Base-by-base conservation (phyloP, 2,329 filamentous ascomycete genomes). In the Canariomyces notabilis region DNA sequence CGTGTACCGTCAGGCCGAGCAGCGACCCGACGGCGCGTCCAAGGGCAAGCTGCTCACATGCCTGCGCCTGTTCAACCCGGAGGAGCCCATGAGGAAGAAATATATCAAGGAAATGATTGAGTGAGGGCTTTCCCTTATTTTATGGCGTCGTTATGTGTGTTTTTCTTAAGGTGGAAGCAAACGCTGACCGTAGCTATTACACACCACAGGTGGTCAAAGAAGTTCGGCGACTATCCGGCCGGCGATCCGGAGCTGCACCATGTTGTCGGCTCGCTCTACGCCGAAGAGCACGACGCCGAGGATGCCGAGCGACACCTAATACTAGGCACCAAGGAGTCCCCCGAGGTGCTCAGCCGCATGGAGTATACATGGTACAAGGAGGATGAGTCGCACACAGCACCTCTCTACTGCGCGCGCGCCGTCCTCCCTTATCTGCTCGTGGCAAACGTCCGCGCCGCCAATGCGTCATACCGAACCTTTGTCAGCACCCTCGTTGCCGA, bases 171-270 rank as follows among this genome's bases (percentile, higher is more conserved):
- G 18, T 20, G 26, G 26, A 29, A 29, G 14, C 8, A 9, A 29
- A 26, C 6, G 37, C 39, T 46, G 48, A 44, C 40, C n/a, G 15
- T 19, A 31, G 15, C 9, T 9, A 14, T 31, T 26, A 23, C 22
- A 20, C 19, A 48, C 37, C n/a, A n/a, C n/a, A 82, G 79, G 44
- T 98, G 93, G 93, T 94, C 89, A 47, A 77, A 81, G 45, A 91
- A 86, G 64, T 85, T 81, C 61, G 89, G 90, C 57, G 87, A 93
- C 37, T 88, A 87, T 64, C 90, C 93, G 38, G 86, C 89, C 41
- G 93, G 93, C 50, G 93, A 98, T 62, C 86, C 91, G 2, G 93
- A 97, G 60, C 74, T 98, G 46, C 93, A 98, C 68, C 90, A 97
- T 68, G 89, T 95, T 35, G 83, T 84, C 29, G 93, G 93, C 41